Base-by-base conservation (phyloP, 108 stramenopile genomes). In the Conticribra guillardii region DNA sequence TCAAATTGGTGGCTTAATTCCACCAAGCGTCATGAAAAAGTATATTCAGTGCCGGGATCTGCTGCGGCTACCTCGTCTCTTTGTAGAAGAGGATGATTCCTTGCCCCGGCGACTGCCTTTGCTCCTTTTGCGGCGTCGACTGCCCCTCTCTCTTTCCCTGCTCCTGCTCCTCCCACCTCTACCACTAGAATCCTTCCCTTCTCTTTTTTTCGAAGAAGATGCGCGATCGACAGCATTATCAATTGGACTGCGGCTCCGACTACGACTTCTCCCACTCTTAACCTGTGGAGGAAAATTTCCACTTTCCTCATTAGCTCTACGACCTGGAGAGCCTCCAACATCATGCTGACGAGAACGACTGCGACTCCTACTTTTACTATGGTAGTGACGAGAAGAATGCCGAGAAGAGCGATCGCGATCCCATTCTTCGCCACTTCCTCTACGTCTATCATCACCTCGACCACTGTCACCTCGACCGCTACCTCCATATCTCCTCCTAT, bases 171-270 rank as follows among this genome's bases (percentile, higher is more conserved):
- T 74, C 32, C 68, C 69, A 34, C 68, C 47, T 68, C 74, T 74
- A 21, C 78, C 73, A 37, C 67, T 41, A 47, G 73, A 62, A n/a
- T 79, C 74, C 30, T 80, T 80, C 31, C 79, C 79, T 24, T 76
- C 74, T 32, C 79, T 69, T 62, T 75, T 80, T 59, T 75, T 75
- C 16, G 79, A 74, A 17, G 79, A 60, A 22, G 72, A 74, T 37
- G 64, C 63, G 45, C 72, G 66, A 53, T 76, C 79, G 54, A 76
- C 44, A 22, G 37, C 73, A 56, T 62, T 47, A 53, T 70, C 68
- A 34, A 56, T 64, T 16, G 74, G 73, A 52, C 79, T 74, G 41
- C 49, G 68, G 55, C 75, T 76, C 44, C 75, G 69, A 54, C 75
- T 68, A 16, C 58, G 69, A 22, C 69, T 70, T 28, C 72, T 73